Evolutionary conservation across 169 alveolate species (phyloP).

Genomic region (Plasmodium blacklocki): DNA sequence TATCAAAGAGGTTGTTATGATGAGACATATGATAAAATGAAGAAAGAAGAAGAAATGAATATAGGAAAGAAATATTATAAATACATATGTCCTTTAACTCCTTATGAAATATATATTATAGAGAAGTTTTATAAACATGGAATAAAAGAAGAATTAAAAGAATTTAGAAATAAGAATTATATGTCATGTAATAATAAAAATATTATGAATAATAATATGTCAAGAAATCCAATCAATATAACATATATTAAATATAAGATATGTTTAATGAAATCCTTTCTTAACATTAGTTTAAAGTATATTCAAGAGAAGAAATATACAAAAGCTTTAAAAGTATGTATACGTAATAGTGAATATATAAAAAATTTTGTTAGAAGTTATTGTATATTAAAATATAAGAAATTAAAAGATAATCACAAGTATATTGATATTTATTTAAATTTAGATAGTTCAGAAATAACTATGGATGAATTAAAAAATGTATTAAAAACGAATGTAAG

Average conservation of each 20-base stretch:
- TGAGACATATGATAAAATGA: neutral
- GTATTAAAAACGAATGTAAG: slow-evolving; percentile 33
- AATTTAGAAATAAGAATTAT: slow-evolving; percentile 33
- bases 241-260: slow-evolving; percentile 58
- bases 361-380: slow-evolving; percentile 43
- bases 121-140: slow-evolving; percentile 34
- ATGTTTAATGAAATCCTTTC: slow-evolving; percentile 29
- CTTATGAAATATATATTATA: slow-evolving; percentile 56
- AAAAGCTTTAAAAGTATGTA: slow-evolving; percentile 49
- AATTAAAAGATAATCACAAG: slow-evolving; percentile 6
- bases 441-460: slow-evolving; percentile 6
- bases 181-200: neutral
- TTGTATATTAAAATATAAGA: slow-evolving; percentile 24
- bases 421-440: slow-evolving; percentile 24
- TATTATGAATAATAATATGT: neutral
- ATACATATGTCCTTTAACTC: slow-evolving; percentile 52
- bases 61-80: slow-evolving; percentile 22
- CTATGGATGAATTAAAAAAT: slow-evolving; percentile 41
- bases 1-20: too few species aligned
- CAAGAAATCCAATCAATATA: slow-evolving; percentile 32
- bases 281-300: slow-evolving; percentile 17
- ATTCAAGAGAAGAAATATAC: slow-evolving; percentile 51
- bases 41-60: slow-evolving; percentile 15
- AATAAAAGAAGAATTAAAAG: slow-evolving; percentile 35
- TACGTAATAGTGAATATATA: slow-evolving; percentile 27